These are phyloP conservation scores for Piloderma croceum DNA, from an alignment of 768 basidiomycete genomes.

Conservation along the genomic window DNA sequence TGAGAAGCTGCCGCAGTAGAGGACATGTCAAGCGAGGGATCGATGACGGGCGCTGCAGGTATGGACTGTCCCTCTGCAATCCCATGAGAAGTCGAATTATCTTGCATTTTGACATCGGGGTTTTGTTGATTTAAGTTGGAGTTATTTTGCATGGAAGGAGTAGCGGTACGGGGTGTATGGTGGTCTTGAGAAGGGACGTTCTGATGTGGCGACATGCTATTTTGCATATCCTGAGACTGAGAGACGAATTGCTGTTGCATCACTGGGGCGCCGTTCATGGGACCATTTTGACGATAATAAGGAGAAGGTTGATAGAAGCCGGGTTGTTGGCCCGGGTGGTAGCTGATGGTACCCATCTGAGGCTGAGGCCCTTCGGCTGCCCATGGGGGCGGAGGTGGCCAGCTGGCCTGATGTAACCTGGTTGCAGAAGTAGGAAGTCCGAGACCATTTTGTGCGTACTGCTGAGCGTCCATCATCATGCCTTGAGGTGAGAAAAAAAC, in stretches of 20 bases:
- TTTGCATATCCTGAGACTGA: too few species aligned
- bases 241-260: too few species aligned
- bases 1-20: slow-evolving; percentile 12
- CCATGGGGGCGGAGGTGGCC: slow-evolving; percentile 39
- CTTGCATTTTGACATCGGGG: too few species aligned
- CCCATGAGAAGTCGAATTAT: too few species aligned
- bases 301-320: slow-evolving; percentile 32
- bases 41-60: slow-evolving; percentile 32
- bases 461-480: slow-evolving; percentile 37
- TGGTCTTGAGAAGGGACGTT: too few species aligned
- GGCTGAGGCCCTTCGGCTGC: slow-evolving; percentile 27
- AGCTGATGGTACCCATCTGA: slow-evolving; percentile 31
- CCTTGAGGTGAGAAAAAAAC: slow-evolving; percentile 40
- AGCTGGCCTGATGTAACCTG: slow-evolving; percentile 37
- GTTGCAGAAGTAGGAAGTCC: slow-evolving; percentile 52
- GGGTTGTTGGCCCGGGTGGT: too few species aligned
- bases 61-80: too few species aligned
- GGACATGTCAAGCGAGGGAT: slow-evolving; percentile 31
- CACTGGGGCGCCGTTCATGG: too few species aligned
- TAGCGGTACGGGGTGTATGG: too few species aligned
- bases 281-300: slow-evolving; percentile 40
- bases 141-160: too few species aligned
- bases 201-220: too few species aligned
- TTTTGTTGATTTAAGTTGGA: too few species aligned
- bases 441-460: slow-evolving; percentile 35